Evolutionary conservation across 2,329 filamentous ascomycete species (phyloP).

Genomic region (Rutstroemia sp.): DNA sequence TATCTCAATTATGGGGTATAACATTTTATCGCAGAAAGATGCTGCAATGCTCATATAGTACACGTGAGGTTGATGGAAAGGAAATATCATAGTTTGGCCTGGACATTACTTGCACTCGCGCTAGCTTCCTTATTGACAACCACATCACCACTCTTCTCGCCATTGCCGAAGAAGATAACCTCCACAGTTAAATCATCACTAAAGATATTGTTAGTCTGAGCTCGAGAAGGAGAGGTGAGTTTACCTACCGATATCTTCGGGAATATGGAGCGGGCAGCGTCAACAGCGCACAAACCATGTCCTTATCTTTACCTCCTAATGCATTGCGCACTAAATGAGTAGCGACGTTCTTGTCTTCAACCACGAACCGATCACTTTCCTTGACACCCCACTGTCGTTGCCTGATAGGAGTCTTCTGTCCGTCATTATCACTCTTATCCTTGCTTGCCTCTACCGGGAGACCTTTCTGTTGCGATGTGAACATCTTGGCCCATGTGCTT

Average conservation of each 20-base stretch:
- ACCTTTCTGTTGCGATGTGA: constrained; percentile 44
- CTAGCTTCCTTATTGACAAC: constrained; percentile 82
- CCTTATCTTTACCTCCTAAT: constrained; percentile 83
- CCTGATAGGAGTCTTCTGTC: constrained; percentile 81
- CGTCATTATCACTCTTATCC: constrained; percentile 43
- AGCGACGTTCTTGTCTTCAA: constrained; percentile 91
- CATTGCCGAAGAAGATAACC: constrained; percentile 95
- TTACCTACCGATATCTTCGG: constrained; percentile 71
- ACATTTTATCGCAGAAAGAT: background rate
- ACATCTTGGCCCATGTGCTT: constrained; percentile 60
- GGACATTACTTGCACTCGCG: constrained; percentile 36
- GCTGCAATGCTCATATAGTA: background rate
- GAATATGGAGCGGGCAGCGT: constrained; percentile 90
- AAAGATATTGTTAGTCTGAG: constrained; percentile 13
- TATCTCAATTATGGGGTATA: background rate
- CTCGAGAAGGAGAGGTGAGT: background rate
- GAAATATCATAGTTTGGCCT: constrained; percentile 25
- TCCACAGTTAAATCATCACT: constrained; percentile 95
- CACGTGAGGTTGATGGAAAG: background rate
- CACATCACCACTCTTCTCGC: constrained; percentile 68
- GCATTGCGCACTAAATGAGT: constrained; percentile 95
- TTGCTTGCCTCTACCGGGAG: constrained; percentile 70
- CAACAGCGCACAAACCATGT: constrained; percentile 87
- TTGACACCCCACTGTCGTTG: constrained; percentile 86
- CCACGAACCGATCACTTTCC: constrained; percentile 73